These are phyloP conservation scores for Phlebiopsis flavidoalba DNA, from an alignment of 768 basidiomycete genomes.

Conservation along the genomic window DNA sequence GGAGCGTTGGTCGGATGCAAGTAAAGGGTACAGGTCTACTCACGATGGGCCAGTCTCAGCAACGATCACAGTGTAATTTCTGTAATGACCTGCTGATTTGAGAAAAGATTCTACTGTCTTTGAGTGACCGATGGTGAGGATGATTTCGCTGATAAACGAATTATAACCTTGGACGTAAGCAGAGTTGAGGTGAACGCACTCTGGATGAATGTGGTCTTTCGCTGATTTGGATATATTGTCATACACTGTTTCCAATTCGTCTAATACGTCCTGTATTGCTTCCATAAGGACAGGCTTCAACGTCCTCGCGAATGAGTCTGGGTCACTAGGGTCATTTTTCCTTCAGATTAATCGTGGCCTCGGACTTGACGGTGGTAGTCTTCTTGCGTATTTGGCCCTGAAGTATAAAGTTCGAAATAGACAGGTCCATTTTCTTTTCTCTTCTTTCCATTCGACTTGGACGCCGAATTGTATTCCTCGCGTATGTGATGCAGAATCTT, in stretches of 20 bases:
- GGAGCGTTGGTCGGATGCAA: background rate
- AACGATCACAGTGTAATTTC: constrained; percentile 94
- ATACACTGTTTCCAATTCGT: constrained; percentile 94
- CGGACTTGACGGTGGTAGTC: constrained; percentile 26
- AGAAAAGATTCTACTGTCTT: constrained; percentile 92
- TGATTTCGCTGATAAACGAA: constrained; percentile 68
- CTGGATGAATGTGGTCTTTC: constrained; percentile 96
- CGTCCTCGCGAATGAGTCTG: constrained; percentile 69
- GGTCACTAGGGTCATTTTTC: constrained; percentile 73
- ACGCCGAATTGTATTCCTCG: constrained; percentile 70
- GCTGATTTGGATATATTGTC: constrained; percentile 93
- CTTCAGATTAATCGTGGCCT: constrained; percentile 52
- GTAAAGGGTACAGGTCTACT: constrained; percentile 28
- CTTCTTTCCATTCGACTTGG: background rate
- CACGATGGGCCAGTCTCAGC: constrained; percentile 94
- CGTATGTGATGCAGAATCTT: constrained; percentile 91
- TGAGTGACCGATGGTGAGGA: constrained; percentile 91
- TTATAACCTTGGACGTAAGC: background rate
- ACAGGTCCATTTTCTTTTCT: constrained; percentile 39
- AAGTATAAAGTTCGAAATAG: constrained; percentile 80
- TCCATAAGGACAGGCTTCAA: constrained; percentile 95
- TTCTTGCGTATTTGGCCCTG: constrained; percentile 62
- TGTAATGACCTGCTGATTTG: constrained; percentile 81
- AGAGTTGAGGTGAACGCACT: constrained; percentile 50
- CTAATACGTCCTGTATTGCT: constrained; percentile 93